Conservation (phyloP, 352 stramenopile genomes). For the Blastocystis sp. region DNA sequence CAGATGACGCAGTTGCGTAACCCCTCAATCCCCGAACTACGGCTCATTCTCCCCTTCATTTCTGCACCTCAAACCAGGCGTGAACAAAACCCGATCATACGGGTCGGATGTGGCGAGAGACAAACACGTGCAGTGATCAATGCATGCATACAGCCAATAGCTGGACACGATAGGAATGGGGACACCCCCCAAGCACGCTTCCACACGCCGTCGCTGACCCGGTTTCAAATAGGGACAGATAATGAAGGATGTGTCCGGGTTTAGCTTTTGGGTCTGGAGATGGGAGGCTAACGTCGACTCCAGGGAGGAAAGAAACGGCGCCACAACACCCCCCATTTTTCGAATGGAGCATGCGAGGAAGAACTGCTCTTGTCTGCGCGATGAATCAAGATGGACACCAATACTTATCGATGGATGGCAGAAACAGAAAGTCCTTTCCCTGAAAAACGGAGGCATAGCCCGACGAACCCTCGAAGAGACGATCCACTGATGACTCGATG, state of each 20-base stretch:
- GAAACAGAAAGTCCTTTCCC: slow-evolving; percentile 41
- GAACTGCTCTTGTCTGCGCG: slow-evolving; percentile 33
- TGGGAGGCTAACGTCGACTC: not conserved
- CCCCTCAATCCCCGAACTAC: slow-evolving; percentile 34
- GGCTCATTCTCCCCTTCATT: not conserved
- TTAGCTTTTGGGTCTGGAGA: not conserved
- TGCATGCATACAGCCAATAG: slow-evolving; percentile 63
- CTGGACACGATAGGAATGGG: slow-evolving; percentile 10
- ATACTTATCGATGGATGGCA: slow-evolving; percentile 45
- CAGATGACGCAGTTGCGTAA: slow-evolving; percentile 57
- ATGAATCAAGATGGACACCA: not conserved
- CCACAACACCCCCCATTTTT: slow-evolving; percentile 28
- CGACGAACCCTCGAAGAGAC: slow-evolving; percentile 23
- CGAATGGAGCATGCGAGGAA: slow-evolving; percentile 39
- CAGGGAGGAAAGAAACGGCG: slow-evolving; percentile 11
- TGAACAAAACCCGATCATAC: slow-evolving; percentile 20
- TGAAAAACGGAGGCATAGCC: slow-evolving; percentile 24
- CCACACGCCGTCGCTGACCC: slow-evolving; percentile 16
- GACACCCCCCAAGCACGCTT: not conserved
- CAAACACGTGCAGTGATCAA: slow-evolving; percentile 37
- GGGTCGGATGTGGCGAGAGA: not conserved
- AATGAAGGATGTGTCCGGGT: not conserved
- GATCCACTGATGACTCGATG: slow-evolving; percentile 34
- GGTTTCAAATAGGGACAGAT: slow-evolving; percentile 54
- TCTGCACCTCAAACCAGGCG: not conserved